These are phyloP conservation scores for Lentinula sp. DNA, from an alignment of 768 basidiomycete genomes.

Conservation along the genomic window DNA sequence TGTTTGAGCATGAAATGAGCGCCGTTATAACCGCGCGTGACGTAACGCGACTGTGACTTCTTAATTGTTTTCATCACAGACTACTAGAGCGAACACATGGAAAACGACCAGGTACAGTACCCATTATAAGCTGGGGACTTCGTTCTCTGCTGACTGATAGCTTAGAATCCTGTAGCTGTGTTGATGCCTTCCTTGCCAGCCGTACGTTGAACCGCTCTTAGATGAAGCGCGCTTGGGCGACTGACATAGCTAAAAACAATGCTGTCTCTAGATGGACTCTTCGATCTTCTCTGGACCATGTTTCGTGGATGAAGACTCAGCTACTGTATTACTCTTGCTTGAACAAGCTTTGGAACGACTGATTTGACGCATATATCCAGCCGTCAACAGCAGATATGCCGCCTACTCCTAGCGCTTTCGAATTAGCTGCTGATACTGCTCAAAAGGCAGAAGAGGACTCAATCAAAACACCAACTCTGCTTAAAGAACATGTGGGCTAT, in stretches of 20 bases:
- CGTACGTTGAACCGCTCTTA: background rate
- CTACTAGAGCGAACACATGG: background rate
- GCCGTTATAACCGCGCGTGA: background rate
- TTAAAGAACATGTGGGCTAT: background rate
- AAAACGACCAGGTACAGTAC: background rate
- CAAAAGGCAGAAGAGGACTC: background rate
- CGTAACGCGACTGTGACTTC: background rate
- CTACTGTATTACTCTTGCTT: background rate
- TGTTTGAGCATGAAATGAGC: background rate
- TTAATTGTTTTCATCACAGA: background rate
- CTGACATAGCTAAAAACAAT: background rate
- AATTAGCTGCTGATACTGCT: background rate
- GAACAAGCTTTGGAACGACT: background rate
- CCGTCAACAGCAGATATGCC: background rate
- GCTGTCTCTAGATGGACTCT: background rate
- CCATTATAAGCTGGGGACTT: background rate
- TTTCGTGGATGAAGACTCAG: slow-evolving; percentile 17
- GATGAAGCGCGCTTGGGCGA: background rate
- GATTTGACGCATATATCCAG: slow-evolving; percentile 4
- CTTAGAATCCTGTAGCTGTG: background rate
- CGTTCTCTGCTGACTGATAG: too few relatives aligned
- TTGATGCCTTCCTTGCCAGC: background rate
- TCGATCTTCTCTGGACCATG: slow-evolving; percentile 15
- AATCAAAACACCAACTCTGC: background rate
- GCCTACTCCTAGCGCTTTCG: background rate